Percentiles rank a stretch among this genome's conserved stretches.
Evolutionary conservation across 306 rosid genomes (phyloP).

Genomic region (Castanea mollissima): DNA sequence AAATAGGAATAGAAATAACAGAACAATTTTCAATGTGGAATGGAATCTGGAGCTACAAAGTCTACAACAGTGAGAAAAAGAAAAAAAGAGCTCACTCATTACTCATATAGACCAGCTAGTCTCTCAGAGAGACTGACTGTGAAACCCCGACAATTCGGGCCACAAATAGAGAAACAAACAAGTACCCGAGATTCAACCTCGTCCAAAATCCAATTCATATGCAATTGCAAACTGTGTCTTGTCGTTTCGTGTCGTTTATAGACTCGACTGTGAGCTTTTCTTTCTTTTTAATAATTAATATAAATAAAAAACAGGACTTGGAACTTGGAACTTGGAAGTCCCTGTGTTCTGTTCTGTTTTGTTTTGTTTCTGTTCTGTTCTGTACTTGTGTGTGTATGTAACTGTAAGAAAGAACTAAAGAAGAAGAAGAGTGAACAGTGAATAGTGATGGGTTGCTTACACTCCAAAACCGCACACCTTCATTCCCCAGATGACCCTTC

Average conservation of each 20-base stretch:
- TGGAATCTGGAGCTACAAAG: neutral
- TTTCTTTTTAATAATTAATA: no score
- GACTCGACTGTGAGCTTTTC: neutral
- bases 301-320: neutral
- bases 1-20: neutral
- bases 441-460: slow-evolving; percentile 58
- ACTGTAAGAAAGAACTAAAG: no score
- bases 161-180: neutral
- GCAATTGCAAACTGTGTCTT: neutral
- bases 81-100: no score
- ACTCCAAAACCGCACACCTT: slow-evolving; percentile 65
- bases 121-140: no score
- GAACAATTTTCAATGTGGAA: neutral
- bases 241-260: neutral
- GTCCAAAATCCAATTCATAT: neutral
- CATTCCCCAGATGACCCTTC: slow-evolving; percentile 61
- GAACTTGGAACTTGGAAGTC: neutral
- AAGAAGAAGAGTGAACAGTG: neutral
- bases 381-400: no score
- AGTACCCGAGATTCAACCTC: neutral
- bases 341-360: neutral
- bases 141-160: neutral
- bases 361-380: no score
- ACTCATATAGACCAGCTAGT: no score
- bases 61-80: no score